Percentiles rank a stretch among this genome's conserved stretches.
Conservation (phyloP, 177 flowering plant genomes). For the Vitis hybrid region DNA sequence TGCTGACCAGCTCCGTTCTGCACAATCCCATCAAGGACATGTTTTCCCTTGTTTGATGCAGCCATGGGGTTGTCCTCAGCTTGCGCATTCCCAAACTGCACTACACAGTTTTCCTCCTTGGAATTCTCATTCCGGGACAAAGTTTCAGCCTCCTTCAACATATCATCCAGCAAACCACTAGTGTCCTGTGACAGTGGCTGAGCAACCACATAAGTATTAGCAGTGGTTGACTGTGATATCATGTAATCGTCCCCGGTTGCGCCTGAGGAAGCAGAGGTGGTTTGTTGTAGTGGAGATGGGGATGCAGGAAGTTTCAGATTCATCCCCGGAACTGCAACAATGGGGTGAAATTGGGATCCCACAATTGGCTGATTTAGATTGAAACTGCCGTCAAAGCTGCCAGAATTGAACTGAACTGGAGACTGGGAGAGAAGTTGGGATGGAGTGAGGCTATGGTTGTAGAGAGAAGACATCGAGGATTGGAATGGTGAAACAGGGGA, state of each 20-base stretch:
- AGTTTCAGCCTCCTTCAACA: conserved; percentile 33
- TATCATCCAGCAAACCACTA: conserved; percentile 43
- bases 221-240: background rate
- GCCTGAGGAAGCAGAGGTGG: conserved; percentile 18
- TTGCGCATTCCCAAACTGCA: background rate
- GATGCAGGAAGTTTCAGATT: conserved; percentile 39
- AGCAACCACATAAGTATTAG: background rate
- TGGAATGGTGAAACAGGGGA: conserved; percentile 12
- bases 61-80: background rate
- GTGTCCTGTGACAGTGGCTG: background rate
- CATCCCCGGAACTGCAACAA: background rate
- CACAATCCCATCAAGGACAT: too few relatives aligned
- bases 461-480: background rate
- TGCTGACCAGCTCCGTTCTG: too few relatives aligned
- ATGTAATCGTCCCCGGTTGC: conserved; percentile 3
- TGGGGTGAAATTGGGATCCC: conserved; percentile 2
- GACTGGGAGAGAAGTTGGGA: background rate
- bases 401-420: conserved; percentile 4
- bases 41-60: too few relatives aligned
- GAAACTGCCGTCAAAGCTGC: background rate
- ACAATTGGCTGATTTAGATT: conserved; percentile 15
- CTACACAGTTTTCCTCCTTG: background rate
- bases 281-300: conserved; percentile 28
- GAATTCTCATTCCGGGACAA: conserved; percentile 13
- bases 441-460: background rate